A percentile compares a stretch with the other conserved stretches of the same genome.
Evolutionary conservation across 495 filamentous ascomycete genomes (phyloP).

Genomic region (Lasiosphaeria miniovina): DNA sequence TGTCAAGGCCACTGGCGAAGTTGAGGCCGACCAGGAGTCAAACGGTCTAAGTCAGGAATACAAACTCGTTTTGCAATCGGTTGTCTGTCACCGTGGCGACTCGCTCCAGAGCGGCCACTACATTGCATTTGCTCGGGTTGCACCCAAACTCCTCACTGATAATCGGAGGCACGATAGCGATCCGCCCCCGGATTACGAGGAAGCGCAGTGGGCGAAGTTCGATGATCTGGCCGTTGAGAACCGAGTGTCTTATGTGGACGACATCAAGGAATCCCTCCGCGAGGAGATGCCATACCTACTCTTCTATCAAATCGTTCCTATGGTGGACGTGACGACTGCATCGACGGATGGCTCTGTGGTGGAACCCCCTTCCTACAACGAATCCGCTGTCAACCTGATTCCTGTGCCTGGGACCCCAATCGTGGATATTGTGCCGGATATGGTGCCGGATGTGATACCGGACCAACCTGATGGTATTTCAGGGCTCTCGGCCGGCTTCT

Average conservation of each 20-base stretch:
- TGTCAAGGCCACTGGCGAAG: conserved; percentile 60
- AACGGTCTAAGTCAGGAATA: conserved; percentile 60
- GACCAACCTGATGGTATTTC: conserved; percentile 24
- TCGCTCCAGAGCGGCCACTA: conserved; percentile 93
- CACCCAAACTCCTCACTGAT: conserved; percentile 51
- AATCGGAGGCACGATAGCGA: conserved; percentile 52
- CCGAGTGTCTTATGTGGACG: conserved; percentile 72
- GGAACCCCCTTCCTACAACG: conserved; percentile 56
- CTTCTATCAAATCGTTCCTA: conserved; percentile 91
- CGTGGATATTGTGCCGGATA: conserved; percentile 8
- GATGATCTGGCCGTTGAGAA: conserved; percentile 68
- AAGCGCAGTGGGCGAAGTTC: conserved; percentile 80
- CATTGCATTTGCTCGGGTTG: conserved; percentile 72
- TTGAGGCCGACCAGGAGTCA: conserved; percentile 54
- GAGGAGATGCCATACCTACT: conserved; percentile 91
- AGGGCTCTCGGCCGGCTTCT: conserved; percentile 41
- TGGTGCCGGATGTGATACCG: conserved; percentile 1
- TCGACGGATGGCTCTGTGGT: conserved; percentile 50
- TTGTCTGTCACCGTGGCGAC: conserved; percentile 86
- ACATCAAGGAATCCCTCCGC: conserved; percentile 66
- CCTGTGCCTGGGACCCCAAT: conserved; percentile 19
- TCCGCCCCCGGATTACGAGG: conserved; percentile 50
- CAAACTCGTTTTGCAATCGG: conserved; percentile 83
- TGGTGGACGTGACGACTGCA: conserved; percentile 62
- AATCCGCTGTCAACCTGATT: conserved; percentile 27